These are phyloP conservation scores for Corynespora cassiicola DNA, from an alignment of 2,329 filamentous ascomycete species.

Conservation along the genomic window DNA sequence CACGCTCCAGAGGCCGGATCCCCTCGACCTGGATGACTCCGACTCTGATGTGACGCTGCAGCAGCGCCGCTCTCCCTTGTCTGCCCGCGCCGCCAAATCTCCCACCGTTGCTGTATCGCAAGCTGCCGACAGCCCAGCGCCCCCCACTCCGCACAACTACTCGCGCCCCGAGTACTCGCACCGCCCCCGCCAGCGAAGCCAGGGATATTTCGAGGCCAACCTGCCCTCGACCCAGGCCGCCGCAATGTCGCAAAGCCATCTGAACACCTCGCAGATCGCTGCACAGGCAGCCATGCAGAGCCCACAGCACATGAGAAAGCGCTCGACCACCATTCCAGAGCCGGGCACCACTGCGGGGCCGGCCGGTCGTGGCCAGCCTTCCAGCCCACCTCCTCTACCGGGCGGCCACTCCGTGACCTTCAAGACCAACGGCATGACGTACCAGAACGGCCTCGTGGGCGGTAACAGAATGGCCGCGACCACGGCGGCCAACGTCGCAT, in stretches of 20 bases:
- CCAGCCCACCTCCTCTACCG: slow-evolving; percentile 63
- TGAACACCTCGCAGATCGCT: slow-evolving; percentile 77
- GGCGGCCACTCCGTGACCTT: slow-evolving; percentile 44
- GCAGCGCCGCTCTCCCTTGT: slow-evolving; percentile 48
- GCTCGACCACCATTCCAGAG: slow-evolving; percentile 75
- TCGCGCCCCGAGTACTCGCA: slow-evolving; percentile 51
- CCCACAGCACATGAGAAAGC: slow-evolving; percentile 63
- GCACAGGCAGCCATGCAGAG: slow-evolving; percentile 77
- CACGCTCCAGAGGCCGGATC: slow-evolving; percentile 29
- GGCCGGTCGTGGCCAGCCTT: slow-evolving; percentile 49
- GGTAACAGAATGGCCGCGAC: slow-evolving; percentile 70
- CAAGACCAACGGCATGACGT: slow-evolving; percentile 50
- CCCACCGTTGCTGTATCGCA: too few species aligned
- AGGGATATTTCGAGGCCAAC: slow-evolving; percentile 78
- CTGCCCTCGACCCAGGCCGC: slow-evolving; percentile 65
- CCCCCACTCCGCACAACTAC: slow-evolving; percentile 38
- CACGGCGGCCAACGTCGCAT: slow-evolving; percentile 75
- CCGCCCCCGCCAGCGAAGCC: slow-evolving; percentile 72
- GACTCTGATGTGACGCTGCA: slow-evolving; percentile 50
- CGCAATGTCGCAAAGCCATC: slow-evolving; percentile 47
- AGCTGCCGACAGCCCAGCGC: slow-evolving; percentile 32
- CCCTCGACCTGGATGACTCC: slow-evolving; percentile 42
- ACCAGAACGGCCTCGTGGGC: slow-evolving; percentile 68
- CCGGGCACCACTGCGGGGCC: slow-evolving; percentile 46
- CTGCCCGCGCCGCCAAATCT: slow-evolving; percentile 35